phyloP scores from a whole-genome alignment of 176 grass and related monocot species.

The Aechmea fasciata region DNA sequence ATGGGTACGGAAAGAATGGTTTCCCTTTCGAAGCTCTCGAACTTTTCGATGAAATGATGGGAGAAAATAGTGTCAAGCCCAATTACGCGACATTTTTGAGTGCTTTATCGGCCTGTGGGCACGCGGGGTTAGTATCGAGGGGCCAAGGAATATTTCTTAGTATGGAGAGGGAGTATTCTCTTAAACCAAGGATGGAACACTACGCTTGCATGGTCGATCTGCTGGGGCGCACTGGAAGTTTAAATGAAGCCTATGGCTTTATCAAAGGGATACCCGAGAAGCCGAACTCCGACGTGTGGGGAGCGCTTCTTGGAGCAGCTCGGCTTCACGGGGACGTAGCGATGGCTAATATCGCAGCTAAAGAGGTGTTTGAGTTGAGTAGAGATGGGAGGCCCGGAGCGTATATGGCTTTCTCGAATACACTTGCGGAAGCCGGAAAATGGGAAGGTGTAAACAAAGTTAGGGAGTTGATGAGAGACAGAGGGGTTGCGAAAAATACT shows the following conservation, averaged over 20 bases:
- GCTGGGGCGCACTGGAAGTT: conserved; percentile 50
- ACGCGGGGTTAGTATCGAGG: conserved; percentile 46
- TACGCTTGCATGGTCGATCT: conserved; percentile 89
- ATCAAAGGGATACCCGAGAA: conserved; percentile 41
- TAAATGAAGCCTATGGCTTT: conserved; percentile 42
- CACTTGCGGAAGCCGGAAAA: conserved; percentile 51
- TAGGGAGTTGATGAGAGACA: conserved; percentile 60
- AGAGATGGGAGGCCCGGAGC: conserved; percentile 43
- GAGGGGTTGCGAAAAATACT: conserved; percentile 47
- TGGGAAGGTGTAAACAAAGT: conserved; percentile 57
- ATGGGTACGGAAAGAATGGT: conserved; percentile 83
- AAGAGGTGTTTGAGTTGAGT: conserved; percentile 57
- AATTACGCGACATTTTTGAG: conserved; percentile 79
- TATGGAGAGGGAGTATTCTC: conserved; percentile 54
- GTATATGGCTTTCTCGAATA: conserved; percentile 86
- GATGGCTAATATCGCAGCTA: conserved; percentile 43
- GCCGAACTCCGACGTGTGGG: conserved; percentile 74
- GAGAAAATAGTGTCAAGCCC: conserved; percentile 15
- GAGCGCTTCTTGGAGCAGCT: conserved; percentile 53
- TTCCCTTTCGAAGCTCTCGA: conserved; percentile 41
- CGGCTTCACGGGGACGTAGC: conserved; percentile 61
- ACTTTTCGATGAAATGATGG: conserved; percentile 47
- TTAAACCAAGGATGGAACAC: conserved; percentile 71
- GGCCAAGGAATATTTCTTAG: conserved; percentile 63
- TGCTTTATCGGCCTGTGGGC: conserved; percentile 55